These are phyloP conservation scores for Cordyceps militaris DNA, from an alignment of 2,329 filamentous ascomycete species.

Conservation along the genomic window DNA sequence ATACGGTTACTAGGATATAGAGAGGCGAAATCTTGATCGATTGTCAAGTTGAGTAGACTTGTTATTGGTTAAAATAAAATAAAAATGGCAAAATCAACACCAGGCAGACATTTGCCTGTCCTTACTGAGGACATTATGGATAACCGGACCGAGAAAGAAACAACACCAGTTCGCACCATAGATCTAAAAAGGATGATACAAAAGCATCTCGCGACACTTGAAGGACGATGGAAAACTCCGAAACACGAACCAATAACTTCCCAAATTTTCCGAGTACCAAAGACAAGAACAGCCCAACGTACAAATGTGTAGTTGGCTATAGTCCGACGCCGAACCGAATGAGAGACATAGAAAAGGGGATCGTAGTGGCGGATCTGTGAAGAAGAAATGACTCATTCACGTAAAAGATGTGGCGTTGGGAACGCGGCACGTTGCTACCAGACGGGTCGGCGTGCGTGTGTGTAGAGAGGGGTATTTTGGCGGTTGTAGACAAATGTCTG, in stretches of 20 bases:
- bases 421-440: neutral
- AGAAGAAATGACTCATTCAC: too few species aligned
- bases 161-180: neutral
- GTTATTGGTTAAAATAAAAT: neutral
- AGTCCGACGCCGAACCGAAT: conserved; percentile 6
- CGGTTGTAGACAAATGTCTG: conserved; percentile 17
- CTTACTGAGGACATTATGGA: neutral
- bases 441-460: conserved; percentile 10
- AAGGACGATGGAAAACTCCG: neutral
- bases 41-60: neutral
- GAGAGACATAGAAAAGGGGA: neutral
- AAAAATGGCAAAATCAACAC: neutral
- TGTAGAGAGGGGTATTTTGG: conserved; percentile 17
- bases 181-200: neutral
- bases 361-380: too few species aligned
- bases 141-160: neutral
- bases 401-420: neutral
- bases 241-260: neutral
- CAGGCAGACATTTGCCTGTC: neutral
- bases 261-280: neutral
- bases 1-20: neutral
- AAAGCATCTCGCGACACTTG: conserved; percentile 13
- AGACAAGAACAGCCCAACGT: neutral
- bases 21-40: too few species aligned
- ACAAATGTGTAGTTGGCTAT: neutral